Conservation (phyloP, 1,139 yeast species). For the Suhomyces guaymorum region DNA sequence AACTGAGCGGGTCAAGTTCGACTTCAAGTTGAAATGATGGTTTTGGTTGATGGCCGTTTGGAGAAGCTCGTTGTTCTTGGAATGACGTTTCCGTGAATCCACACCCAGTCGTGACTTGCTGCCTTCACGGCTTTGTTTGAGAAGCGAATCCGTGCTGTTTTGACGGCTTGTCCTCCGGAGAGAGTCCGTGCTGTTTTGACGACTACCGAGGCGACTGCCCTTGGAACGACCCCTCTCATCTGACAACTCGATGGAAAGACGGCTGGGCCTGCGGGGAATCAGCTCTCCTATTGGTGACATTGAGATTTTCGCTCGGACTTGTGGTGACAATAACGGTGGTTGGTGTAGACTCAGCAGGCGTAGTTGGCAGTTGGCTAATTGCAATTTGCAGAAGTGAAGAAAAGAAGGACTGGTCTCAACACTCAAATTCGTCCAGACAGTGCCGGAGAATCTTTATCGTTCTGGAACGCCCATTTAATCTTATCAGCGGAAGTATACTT, state of each 20-base stretch:
- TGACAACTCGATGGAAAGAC: conserved; percentile 4
- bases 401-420: no score
- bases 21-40: conserved; percentile 10
- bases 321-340: no score
- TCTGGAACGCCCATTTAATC: no score
- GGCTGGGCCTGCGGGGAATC: conserved; percentile 1
- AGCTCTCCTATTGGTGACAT: not conserved
- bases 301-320: no score
- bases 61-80: conserved; percentile 7
- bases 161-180: not conserved
- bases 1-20: conserved; percentile 10
- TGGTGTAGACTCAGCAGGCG: no score
- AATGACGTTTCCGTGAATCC: conserved; percentile 2
- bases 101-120: conserved; percentile 1
- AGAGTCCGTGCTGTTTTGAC: not conserved
- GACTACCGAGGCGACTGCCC: not conserved
- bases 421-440: no score
- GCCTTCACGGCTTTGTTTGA: not conserved
- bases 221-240: conserved; percentile 6
- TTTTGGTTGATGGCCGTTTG: conserved; percentile 15
- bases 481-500: no score
- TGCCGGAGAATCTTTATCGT: no score
- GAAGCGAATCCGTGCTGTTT: not conserved
- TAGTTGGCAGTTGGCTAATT: no score
- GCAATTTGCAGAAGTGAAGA: no score